These are phyloP conservation scores for Verticillium isaacii DNA, from an alignment of 2,329 filamentous ascomycete genomes.

Conservation along the genomic window DNA sequence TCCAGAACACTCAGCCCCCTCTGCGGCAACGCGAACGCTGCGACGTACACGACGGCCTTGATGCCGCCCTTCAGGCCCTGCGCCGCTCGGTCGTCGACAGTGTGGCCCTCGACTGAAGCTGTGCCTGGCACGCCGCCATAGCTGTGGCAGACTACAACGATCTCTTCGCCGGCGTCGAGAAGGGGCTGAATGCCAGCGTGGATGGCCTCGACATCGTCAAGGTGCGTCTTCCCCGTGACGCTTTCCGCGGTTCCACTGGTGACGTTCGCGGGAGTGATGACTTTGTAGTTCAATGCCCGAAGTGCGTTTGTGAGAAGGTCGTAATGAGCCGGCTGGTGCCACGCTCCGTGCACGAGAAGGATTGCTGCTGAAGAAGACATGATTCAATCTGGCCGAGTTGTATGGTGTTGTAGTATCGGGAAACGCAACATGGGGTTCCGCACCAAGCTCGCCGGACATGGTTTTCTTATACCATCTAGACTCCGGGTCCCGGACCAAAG, in stretches of 20 bases:
- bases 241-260: not conserved
- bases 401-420: not conserved
- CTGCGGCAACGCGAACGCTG: constrained; percentile 18
- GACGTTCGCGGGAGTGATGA: not conserved
- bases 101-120: constrained; percentile 17
- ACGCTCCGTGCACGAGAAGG: not conserved
- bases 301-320: not conserved
- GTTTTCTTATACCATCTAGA: too few species aligned
- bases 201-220: not conserved
- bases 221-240: not conserved
- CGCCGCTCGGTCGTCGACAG: constrained; percentile 17
- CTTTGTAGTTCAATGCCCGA: not conserved
- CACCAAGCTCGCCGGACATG: too few species aligned
- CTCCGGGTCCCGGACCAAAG: too few species aligned
- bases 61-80: constrained; percentile 22
- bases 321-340: not conserved
- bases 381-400: not conserved
- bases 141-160: constrained; percentile 16
- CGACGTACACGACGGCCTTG: constrained; percentile 20
- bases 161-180: constrained; percentile 1
- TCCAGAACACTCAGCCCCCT: not conserved
- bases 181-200: not conserved
- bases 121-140: constrained; percentile 25
- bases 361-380: not conserved
- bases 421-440: not conserved